These are phyloP conservation scores for Saccharomycopsis fermentans DNA, from an alignment of 805 yeast genomes.

Conservation along the genomic window DNA sequence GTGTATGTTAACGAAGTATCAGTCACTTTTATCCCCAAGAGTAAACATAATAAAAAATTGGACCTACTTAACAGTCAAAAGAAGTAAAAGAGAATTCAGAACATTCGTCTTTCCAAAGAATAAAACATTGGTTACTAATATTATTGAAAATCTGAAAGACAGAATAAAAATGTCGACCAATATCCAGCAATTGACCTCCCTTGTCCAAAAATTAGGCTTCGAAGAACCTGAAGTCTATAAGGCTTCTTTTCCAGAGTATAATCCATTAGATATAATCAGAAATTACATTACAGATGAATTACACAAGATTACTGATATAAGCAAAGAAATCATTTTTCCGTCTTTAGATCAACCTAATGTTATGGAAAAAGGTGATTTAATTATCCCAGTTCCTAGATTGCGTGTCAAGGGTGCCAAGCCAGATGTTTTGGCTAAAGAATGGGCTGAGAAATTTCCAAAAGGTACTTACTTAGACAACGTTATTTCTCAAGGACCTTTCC, in stretches of 20 bases:
- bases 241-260: constrained; percentile 66
- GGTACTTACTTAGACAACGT: constrained; percentile 62
- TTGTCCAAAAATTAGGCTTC: constrained; percentile 4
- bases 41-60: neutral
- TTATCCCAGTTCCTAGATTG: constrained; percentile 88
- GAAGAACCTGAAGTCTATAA: constrained; percentile 34
- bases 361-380: constrained; percentile 84
- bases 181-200: constrained; percentile 7
- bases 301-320: constrained; percentile 62
- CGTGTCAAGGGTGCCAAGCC: constrained; percentile 76
- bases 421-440: constrained; percentile 59
- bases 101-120: neutral
- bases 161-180: neutral
- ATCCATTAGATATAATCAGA: constrained; percentile 81
- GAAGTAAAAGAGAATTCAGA: neutral
- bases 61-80: neutral
- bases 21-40: neutral
- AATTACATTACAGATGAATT: constrained; percentile 79
- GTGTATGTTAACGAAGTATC: neutral
- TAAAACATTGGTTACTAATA: neutral
- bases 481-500: constrained; percentile 77
- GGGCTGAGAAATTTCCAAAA: constrained; percentile 69
- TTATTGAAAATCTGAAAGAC: neutral
- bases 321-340: constrained; percentile 57
- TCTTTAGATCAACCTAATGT: constrained; percentile 84